Base-by-base conservation (phyloP, 2,329 filamentous ascomycete genomes). In the Fusarium sororula region DNA sequence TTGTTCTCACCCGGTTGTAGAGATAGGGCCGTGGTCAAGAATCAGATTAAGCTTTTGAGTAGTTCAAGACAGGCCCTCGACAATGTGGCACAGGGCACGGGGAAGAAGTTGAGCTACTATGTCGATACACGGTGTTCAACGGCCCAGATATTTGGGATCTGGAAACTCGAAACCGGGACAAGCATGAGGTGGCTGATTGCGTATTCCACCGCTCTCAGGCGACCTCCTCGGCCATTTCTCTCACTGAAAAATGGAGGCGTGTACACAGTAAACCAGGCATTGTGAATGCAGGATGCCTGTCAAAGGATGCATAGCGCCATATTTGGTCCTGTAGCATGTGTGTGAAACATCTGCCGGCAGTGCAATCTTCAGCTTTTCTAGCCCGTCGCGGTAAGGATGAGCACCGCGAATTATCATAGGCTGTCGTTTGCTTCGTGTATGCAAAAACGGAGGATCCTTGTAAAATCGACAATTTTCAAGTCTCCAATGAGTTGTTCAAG, bases 331-430 rank as follows among this genome's bases (percentile, higher is more conserved):
- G 51, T 72, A 66, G 45, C 24, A 59, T 58, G 44, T 67, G 66
- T 47, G 77, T 79, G 75, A 76, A 79, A 77, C 77, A 74, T 54
- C 66, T 75, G 42, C 71, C 73, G 53, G 74, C 73, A 30, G 75
- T 72, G 50, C 70, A 77, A 41, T 75, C 68, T 38, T 74, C 77
- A 44, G 71, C 77, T 65, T 69, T 79, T 68, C 73, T n/a, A 68
- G 22, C 68, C 59, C 63, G 73, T 39, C 63, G 71, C 54, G 73
- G 74, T 28, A 54, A 74, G 44, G 18, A 75, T 65, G 60, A 68
- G 73, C 41, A 42, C 50, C 45, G 67, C 17, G 44, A 13, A 51
- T 38, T 54, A 47, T 70, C n/a, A 58, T 47, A 70, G 66, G 66
- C n/a, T 54, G 35, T 48, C 59, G 32, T 54, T 57, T 28, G 41